Percentiles rank a stretch among this genome's conserved stretches.
phyloP scores from a whole-genome alignment of 805 yeast species.

The Wickerhamiella qilinensis region DNA sequence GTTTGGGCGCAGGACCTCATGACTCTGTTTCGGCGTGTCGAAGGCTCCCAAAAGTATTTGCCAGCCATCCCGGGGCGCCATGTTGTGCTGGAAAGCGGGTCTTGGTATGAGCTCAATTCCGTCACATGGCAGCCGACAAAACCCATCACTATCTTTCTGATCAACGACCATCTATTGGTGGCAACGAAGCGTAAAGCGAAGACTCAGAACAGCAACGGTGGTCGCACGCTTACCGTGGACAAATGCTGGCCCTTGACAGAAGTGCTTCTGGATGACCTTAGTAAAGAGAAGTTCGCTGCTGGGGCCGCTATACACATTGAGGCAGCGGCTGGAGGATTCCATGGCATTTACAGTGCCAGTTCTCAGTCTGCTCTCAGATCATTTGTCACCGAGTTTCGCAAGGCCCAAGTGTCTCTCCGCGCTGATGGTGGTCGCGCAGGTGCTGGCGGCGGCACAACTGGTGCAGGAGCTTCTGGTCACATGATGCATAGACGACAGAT shows the following conservation, averaged over 20 bases:
- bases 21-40: constrained; percentile 62
- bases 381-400: constrained; percentile 1
- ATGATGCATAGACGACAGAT: not conserved
- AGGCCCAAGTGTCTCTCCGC: not conserved
- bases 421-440: not conserved
- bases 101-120: constrained; percentile 76
- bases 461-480: not conserved
- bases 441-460: not conserved
- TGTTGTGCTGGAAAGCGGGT: constrained; percentile 57
- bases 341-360: not conserved
- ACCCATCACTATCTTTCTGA: constrained; percentile 56
- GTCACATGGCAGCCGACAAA: constrained; percentile 72
- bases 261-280: constrained; percentile 25
- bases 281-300: constrained; percentile 17
- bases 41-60: constrained; percentile 73
- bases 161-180: constrained; percentile 61
- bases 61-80: constrained; percentile 70
- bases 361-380: not conserved
- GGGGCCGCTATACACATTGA: constrained; percentile 9
- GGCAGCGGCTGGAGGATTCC: constrained; percentile 2
- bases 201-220: no score
- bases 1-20: constrained; percentile 67
- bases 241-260: constrained; percentile 67
- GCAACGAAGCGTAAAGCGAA: constrained; percentile 40
- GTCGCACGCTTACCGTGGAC: constrained; percentile 41